phyloP scores from a whole-genome alignment of 2,329 filamentous ascomycete species.

The Drechmeria coniospora region DNA sequence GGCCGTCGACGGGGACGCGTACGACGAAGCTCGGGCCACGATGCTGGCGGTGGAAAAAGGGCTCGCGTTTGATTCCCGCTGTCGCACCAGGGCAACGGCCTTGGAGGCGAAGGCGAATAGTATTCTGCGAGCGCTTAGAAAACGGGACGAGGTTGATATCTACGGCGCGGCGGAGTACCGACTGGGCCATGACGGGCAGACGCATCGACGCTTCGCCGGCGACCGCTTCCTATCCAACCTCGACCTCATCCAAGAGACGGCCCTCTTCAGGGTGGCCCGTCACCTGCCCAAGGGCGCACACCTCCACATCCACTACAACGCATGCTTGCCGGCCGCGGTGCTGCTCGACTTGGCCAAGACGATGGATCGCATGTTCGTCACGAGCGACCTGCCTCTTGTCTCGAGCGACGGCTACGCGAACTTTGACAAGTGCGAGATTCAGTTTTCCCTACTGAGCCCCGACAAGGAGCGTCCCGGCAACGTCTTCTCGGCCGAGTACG shows the following conservation, averaged over 20 bases:
- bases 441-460: conserved; percentile 37
- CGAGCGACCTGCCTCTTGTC: conserved; percentile 36
- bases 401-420: conserved; percentile 22
- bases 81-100: conserved; percentile 14
- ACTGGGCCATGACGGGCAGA: conserved; percentile 25
- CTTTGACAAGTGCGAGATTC: conserved; percentile 41
- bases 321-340: conserved; percentile 47
- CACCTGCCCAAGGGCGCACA: conserved; percentile 57
- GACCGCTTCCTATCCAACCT: conserved; percentile 45
- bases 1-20: conserved; percentile 9
- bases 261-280: conserved; percentile 39
- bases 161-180: conserved; percentile 18
- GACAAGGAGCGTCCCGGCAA: conserved; percentile 21
- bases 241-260: conserved; percentile 37
- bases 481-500: conserved; percentile 35
- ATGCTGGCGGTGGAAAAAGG: conserved; percentile 17
- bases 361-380: conserved; percentile 54
- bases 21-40: conserved; percentile 14
- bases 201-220: conserved; percentile 28
- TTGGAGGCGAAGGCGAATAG: conserved; percentile 22
- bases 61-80: conserved; percentile 25
- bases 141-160: conserved; percentile 18
- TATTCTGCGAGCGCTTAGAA: conserved; percentile 23
- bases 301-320: conserved; percentile 64
- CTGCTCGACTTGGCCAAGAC: conserved; percentile 39